These are phyloP conservation scores for Phytophthora multivora DNA, from an alignment of 352 stramenopile genomes.

Conservation along the genomic window DNA sequence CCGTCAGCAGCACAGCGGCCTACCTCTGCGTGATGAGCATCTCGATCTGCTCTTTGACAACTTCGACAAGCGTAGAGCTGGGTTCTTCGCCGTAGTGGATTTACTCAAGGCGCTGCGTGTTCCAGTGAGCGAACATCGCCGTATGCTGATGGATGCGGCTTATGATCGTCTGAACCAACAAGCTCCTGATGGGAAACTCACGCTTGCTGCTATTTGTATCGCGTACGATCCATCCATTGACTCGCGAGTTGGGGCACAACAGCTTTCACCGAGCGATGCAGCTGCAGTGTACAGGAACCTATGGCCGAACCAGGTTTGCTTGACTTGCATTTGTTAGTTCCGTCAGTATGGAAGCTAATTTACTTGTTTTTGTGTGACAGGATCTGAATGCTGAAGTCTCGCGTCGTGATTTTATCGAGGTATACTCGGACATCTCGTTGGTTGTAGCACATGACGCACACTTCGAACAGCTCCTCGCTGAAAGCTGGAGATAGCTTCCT, in stretches of 20 bases:
- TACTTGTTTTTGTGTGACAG: slow-evolving; percentile 7
- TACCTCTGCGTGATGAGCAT: slow-evolving; percentile 77
- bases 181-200: slow-evolving; percentile 44
- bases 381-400: slow-evolving; percentile 44
- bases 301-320: slow-evolving; percentile 40
- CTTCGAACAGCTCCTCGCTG: slow-evolving; percentile 67
- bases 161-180: slow-evolving; percentile 50
- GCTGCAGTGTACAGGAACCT: slow-evolving; percentile 50
- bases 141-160: slow-evolving; percentile 40
- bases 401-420: slow-evolving; percentile 62
- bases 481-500: slow-evolving; percentile 62
- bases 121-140: slow-evolving; percentile 39
- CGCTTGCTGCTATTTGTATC: slow-evolving; percentile 41
- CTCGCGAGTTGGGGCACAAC: slow-evolving; percentile 48
- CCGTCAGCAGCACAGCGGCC: slow-evolving; percentile 42
- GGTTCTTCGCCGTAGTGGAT: slow-evolving; percentile 55
- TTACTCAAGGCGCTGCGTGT: slow-evolving; percentile 53
- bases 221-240: slow-evolving; percentile 70
- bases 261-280: slow-evolving; percentile 42
- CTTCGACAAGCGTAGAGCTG: slow-evolving; percentile 72
- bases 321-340: no score
- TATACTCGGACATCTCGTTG: slow-evolving; percentile 74
- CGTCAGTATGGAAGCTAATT: background rate
- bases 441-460: slow-evolving; percentile 62
- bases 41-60: slow-evolving; percentile 71